Evolutionary conservation across 306 rosid genomes (phyloP).

Genomic region (Hylodesmum podocarpum): DNA sequence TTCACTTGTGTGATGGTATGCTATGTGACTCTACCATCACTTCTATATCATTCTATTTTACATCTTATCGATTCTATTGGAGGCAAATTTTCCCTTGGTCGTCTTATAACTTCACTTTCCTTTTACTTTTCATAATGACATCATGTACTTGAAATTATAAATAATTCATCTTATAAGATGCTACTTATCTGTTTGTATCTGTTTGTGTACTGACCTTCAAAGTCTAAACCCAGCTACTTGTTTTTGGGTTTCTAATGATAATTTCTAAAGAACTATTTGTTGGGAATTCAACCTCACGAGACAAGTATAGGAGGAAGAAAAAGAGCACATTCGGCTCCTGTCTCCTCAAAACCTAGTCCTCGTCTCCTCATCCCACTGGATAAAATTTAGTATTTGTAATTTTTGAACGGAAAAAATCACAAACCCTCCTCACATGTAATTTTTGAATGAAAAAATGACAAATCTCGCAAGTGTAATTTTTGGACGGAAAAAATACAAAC

Average conservation of each 20-base stretch:
- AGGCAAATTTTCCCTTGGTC: not conserved
- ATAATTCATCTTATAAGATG: not conserved
- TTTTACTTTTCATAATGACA: not conserved
- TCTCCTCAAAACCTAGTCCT: too few species aligned
- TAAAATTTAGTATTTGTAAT: too few species aligned
- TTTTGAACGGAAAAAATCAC: too few species aligned
- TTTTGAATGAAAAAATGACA: too few species aligned
- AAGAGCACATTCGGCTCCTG: too few species aligned
- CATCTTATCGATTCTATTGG: not conserved
- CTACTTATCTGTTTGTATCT: not conserved
- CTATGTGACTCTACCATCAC: constrained; percentile 16
- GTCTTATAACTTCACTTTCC: not conserved
- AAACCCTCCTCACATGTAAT: too few species aligned
- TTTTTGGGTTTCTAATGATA: not conserved
- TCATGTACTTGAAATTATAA: not conserved
- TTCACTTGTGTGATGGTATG: constrained; percentile 22
- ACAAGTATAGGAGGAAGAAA: too few species aligned
- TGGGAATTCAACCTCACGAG: too few species aligned
- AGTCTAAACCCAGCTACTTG: not conserved
- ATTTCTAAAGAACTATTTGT: not conserved
- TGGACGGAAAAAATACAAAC: too few species aligned
- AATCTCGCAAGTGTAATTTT: too few species aligned
- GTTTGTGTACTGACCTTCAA: not conserved
- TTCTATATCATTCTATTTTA: not conserved
- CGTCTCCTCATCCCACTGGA: too few species aligned